Evolutionary conservation across 2,329 filamentous ascomycete genomes (phyloP).

Genomic region (Aureobasidium vineae): DNA sequence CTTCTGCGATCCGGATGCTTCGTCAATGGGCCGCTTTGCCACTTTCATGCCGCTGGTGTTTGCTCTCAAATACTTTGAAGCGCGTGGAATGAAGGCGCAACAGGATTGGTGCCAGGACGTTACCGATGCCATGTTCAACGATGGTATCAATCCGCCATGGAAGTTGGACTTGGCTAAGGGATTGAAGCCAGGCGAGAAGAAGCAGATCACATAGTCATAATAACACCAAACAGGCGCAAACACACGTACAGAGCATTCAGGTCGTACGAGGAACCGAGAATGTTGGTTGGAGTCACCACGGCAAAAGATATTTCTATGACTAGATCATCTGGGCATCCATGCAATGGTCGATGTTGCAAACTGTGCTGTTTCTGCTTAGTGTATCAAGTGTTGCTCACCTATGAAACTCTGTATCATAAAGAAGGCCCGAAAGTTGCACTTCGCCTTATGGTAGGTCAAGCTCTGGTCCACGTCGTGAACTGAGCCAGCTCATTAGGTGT

Average conservation of each 20-base stretch:
- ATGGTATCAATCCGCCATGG: slow-evolving; percentile 22
- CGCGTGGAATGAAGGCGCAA: slow-evolving; percentile 3
- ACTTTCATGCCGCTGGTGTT: slow-evolving; percentile 24
- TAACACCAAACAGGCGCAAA: too few relatives aligned
- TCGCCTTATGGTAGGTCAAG: too few relatives aligned
- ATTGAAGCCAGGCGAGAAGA: slow-evolving; percentile 13
- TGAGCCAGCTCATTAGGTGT: too few relatives aligned
- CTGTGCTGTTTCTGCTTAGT: too few relatives aligned
- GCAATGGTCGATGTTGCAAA: too few relatives aligned
- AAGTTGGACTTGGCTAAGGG: slow-evolving; percentile 3
- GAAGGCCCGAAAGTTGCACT: too few relatives aligned
- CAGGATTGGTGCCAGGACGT: slow-evolving; percentile 17
- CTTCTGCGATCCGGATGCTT: slow-evolving; percentile 19
- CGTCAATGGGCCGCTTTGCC: slow-evolving; percentile 19
- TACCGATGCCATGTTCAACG: slow-evolving; percentile 7
- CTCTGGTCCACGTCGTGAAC: too few relatives aligned
- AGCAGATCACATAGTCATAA: neutral
- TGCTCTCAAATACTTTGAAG: slow-evolving; percentile 12
- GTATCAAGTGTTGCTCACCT: too few relatives aligned
- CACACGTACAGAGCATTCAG: too few relatives aligned
- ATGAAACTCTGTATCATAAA: too few relatives aligned
- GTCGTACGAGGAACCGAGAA: neutral
- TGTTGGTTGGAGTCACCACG: neutral
- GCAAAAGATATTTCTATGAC: too few relatives aligned
- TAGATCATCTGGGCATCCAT: neutral